Conservation (phyloP, 2,329 filamentous ascomycete species). For the Fusarium nurragi region DNA sequence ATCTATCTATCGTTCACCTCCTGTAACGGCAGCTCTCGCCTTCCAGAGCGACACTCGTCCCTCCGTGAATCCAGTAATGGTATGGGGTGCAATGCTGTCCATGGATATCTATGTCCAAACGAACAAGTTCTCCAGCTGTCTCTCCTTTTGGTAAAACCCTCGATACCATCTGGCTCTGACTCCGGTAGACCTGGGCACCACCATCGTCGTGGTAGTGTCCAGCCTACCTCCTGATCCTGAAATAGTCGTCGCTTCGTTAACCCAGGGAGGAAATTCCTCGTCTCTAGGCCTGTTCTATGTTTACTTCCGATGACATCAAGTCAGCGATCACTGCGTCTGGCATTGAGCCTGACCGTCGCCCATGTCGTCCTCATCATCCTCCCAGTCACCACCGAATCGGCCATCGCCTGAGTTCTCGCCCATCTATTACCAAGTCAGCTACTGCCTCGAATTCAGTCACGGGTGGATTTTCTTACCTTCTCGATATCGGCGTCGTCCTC, state of each 20-base stretch:
- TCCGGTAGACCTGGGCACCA: not conserved
- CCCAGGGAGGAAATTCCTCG: conserved; percentile 17
- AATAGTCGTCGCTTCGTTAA: conserved; percentile 44
- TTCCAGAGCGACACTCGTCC: conserved; percentile 11
- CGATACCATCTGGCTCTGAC: not conserved
- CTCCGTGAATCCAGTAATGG: conserved; percentile 14
- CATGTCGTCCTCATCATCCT: conserved; percentile 74
- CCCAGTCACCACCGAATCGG: conserved; percentile 71
- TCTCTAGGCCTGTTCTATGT: conserved; percentile 22
- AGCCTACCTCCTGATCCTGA: conserved; percentile 28
- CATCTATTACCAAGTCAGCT: conserved; percentile 60
- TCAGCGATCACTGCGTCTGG: conserved; percentile 70
- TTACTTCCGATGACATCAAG: conserved; percentile 1
- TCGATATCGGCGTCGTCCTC: conserved; percentile 86
- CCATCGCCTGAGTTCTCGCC: conserved; percentile 76
- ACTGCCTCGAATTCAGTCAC: not conserved
- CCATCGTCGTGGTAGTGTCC: conserved; percentile 10
- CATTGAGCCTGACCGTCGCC: conserved; percentile 75
- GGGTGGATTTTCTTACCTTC: conserved; percentile 61
- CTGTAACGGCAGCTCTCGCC: not conserved
- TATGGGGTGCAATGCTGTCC: conserved; percentile 15
- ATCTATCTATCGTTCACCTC: conserved; percentile 25
- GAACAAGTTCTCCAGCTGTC: conserved; percentile 1
- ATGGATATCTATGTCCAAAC: conserved; percentile 22
- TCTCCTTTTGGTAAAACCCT: conserved; percentile 13